phyloP scores from a whole-genome alignment of 768 basidiomycete species.

The Boletus reticulatus region DNA sequence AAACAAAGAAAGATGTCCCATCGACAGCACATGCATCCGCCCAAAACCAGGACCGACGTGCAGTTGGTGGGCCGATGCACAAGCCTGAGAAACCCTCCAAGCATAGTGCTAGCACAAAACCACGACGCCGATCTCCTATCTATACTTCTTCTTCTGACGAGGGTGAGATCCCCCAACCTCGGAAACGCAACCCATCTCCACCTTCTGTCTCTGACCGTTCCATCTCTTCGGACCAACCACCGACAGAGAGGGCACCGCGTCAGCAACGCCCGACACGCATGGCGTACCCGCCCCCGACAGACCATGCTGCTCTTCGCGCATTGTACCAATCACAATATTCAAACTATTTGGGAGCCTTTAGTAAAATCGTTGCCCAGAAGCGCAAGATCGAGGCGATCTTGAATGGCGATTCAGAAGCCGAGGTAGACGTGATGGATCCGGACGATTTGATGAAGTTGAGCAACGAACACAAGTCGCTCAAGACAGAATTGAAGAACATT shows the following conservation, averaged over 20 bases:
- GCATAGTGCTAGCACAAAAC: conserved; percentile 28
- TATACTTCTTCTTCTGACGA: conserved; percentile 71
- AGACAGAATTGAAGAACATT: conserved; percentile 55
- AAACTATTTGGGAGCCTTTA: conserved; percentile 48
- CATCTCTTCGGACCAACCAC: conserved; percentile 17
- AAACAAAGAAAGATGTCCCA: conserved; percentile 36
- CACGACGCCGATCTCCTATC: conserved; percentile 54
- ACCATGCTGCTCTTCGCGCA: conserved; percentile 50
- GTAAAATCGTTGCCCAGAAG: conserved; percentile 48
- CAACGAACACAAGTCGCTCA: conserved; percentile 43
- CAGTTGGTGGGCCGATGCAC: conserved; percentile 2
- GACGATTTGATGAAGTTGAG: conserved; percentile 50
- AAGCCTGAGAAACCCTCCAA: conserved; percentile 23
- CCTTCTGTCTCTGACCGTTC: conserved; percentile 24
- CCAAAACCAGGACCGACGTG: conserved; percentile 13
- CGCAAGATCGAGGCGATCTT: conserved; percentile 52
- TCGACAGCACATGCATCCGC: conserved; percentile 23
- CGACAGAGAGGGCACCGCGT: conserved; percentile 12
- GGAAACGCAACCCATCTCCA: conserved; percentile 28
- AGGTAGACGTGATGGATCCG: conserved; percentile 50
- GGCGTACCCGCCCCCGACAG: conserved; percentile 39
- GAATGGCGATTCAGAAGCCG: conserved; percentile 52
- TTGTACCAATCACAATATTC: conserved; percentile 52
- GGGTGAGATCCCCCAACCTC: conserved; percentile 37
- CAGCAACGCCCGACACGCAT: conserved; percentile 32